Percentiles rank a stretch among this genome's conserved stretches.
These are phyloP conservation scores for Cicer chorassanicum DNA, from an alignment of 306 rosid genomes.

Conservation along the genomic window DNA sequence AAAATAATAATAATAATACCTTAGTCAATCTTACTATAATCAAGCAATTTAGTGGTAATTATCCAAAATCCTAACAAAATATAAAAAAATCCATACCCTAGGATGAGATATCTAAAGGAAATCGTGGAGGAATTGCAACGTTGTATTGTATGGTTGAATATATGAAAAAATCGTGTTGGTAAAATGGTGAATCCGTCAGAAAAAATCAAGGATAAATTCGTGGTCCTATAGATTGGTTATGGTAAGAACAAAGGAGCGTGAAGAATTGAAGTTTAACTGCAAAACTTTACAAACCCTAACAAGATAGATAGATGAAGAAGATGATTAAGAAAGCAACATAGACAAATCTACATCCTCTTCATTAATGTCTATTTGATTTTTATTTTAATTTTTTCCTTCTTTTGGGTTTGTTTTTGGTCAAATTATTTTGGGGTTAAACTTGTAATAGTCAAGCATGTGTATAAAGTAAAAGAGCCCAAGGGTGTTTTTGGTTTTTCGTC, in stretches of 20 bases:
- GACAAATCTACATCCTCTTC: slow-evolving; percentile 45
- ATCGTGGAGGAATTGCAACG: slow-evolving; percentile 41
- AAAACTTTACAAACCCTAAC: slow-evolving; percentile 49
- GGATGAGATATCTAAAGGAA: slow-evolving; percentile 35
- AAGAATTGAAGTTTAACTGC: slow-evolving; percentile 42
- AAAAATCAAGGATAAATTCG: slow-evolving; percentile 1
- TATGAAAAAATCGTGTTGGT: slow-evolving; percentile 19
- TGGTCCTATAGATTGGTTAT: slow-evolving; percentile 16
- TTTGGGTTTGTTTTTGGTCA: slow-evolving; percentile 31
- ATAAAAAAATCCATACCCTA: slow-evolving; percentile 38
- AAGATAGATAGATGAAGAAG: slow-evolving; percentile 36
- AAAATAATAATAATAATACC: not conserved
- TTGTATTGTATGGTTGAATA: slow-evolving; percentile 28
- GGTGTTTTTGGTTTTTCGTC: not conserved
- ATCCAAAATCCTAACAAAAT: slow-evolving; percentile 34
- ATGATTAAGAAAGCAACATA: slow-evolving; percentile 46
- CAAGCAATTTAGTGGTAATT: slow-evolving; percentile 33
- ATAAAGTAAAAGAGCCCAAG: slow-evolving; percentile 43
- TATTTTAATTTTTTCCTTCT: not conserved
- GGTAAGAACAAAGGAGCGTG: slow-evolving; percentile 37
- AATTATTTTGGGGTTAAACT: slow-evolving; percentile 12
- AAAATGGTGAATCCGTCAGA: slow-evolving; percentile 34
- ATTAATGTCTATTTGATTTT: slow-evolving; percentile 28
- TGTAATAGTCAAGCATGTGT: slow-evolving; percentile 20
- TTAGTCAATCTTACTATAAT: slow-evolving; percentile 39